These are phyloP conservation scores for Colletotrichum lentis DNA, from an alignment of 2,329 filamentous ascomycete species.

Conservation along the genomic window DNA sequence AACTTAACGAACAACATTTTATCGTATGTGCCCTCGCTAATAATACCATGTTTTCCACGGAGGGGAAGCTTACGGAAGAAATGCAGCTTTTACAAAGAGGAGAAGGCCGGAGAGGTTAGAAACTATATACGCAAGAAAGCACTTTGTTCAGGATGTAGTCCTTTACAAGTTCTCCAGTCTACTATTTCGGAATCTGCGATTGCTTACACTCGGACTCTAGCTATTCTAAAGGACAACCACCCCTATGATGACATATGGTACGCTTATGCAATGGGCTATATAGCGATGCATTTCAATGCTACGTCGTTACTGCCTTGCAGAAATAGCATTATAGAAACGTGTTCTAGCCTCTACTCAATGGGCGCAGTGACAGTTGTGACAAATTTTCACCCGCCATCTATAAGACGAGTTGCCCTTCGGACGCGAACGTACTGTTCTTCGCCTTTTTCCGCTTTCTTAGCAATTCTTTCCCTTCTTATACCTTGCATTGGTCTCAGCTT, in stretches of 20 bases:
- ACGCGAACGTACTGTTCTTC: too few species aligned
- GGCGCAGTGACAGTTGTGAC: too few species aligned
- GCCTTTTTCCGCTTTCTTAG: too few species aligned
- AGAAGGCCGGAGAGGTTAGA: slow-evolving; percentile 41
- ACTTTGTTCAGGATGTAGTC: not conserved
- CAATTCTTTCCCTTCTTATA: too few species aligned
- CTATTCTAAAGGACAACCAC: slow-evolving; percentile 39
- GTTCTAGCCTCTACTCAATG: not conserved
- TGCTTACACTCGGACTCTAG: slow-evolving; percentile 37
- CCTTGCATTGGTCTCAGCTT: too few species aligned
- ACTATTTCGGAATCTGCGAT: slow-evolving; percentile 31
- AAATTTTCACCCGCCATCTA: too few species aligned
- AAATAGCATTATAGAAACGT: slow-evolving; percentile 22
- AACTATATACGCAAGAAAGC: slow-evolving; percentile 44
- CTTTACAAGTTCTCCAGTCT: slow-evolving; percentile 14
- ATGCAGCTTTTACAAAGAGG: slow-evolving; percentile 45
- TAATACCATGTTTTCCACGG: not conserved
- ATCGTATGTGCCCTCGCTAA: slow-evolving; percentile 40
- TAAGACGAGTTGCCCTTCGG: too few species aligned
- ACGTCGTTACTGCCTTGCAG: slow-evolving; percentile 35
- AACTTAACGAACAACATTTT: slow-evolving; percentile 44
- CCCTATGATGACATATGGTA: slow-evolving; percentile 40
- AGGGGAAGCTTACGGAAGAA: not conserved
- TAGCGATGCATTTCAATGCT: slow-evolving; percentile 38
- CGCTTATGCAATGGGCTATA: slow-evolving; percentile 43